Base-by-base conservation (phyloP, 305 asterid species). In the Fraxinus ornus region DNA sequence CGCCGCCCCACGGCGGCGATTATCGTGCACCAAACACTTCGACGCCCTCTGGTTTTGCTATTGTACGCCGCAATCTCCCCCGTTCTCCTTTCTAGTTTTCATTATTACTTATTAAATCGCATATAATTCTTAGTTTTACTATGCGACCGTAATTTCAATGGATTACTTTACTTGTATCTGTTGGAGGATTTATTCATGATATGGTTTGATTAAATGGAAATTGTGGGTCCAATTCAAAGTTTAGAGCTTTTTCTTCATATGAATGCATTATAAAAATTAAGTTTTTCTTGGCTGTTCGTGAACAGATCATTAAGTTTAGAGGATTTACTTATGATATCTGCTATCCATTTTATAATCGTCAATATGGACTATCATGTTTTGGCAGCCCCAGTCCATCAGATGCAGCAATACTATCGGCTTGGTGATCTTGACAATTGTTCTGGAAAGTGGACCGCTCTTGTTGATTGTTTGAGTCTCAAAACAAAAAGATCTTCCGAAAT, bases 301-400 rank as follows among this genome's bases (percentile, higher is more conserved):
- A 17, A 62, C 60, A 74, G 33, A 84, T 39, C 47, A 49, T 37
- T 4, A 12, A 17, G 33, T 9, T 64, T 21, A 44, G 55, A 44
- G 55, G 19, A 49, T 8, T 55, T 76, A n/a, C 73, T 74, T 35
- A 12, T 79, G 72, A n/a, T 60, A 17, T 44, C 2, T 64, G 28
- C 21, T 9, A 21, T 68, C 8, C 47, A 10, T 79, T 52, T 1
- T 9, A 21, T 37, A 74, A 70, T 70, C 7, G 66, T 82, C 39
- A 26, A 49, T 86, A 85, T 78, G 57, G 13, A 49, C 9, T 82
- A 72, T 21, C 75, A 55, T 88, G 28, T 62, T 78, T 30, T 89
- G 87, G 82, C 94, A 95, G 97, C 98, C 85, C 99, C 98, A 0
- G 94, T 93, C 26, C 91, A 94, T 88, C 98, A 94, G 91, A 17